These are phyloP conservation scores for Phytophthora lateralis DNA, from an alignment of 352 stramenopile genomes.

Conservation along the genomic window DNA sequence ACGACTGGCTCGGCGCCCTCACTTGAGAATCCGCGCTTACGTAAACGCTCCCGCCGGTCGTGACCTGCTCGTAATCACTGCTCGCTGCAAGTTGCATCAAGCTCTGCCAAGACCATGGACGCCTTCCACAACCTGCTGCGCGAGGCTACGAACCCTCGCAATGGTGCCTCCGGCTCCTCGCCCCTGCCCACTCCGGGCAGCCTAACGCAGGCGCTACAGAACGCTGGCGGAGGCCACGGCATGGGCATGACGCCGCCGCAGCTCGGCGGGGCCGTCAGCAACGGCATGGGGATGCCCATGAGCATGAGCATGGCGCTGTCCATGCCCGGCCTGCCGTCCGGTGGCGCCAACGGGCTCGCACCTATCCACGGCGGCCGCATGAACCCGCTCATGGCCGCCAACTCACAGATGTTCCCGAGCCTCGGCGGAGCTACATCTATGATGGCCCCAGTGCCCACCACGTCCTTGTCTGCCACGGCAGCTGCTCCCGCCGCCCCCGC, in stretches of 20 bases:
- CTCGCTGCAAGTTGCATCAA: constrained; percentile 16
- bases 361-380: constrained; percentile 68
- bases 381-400: constrained; percentile 70
- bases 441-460: constrained; percentile 3
- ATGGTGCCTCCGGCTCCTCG: constrained; percentile 25
- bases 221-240: constrained; percentile 35
- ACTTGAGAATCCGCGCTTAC: constrained; percentile 50
- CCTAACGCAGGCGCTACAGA: constrained; percentile 45
- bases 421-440: constrained; percentile 39
- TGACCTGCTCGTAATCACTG: constrained; percentile 43
- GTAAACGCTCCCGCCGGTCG: constrained; percentile 35
- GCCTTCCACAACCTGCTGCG: constrained; percentile 81
- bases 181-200: constrained; percentile 32
- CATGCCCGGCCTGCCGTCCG: constrained; percentile 53
- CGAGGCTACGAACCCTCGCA: constrained; percentile 66
- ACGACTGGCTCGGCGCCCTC: constrained; percentile 36
- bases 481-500: constrained; percentile 18
- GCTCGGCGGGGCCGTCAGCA: constrained; percentile 14
- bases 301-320: constrained; percentile 65
- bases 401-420: constrained; percentile 69
- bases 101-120: constrained; percentile 51
- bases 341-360: constrained; percentile 47
- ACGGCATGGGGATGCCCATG: constrained; percentile 56
- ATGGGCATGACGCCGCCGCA: constrained; percentile 50
- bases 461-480: background rate